Evolutionary conservation across 805 yeast genomes (phyloP).

Genomic region (Wickerhamiella cacticola): DNA sequence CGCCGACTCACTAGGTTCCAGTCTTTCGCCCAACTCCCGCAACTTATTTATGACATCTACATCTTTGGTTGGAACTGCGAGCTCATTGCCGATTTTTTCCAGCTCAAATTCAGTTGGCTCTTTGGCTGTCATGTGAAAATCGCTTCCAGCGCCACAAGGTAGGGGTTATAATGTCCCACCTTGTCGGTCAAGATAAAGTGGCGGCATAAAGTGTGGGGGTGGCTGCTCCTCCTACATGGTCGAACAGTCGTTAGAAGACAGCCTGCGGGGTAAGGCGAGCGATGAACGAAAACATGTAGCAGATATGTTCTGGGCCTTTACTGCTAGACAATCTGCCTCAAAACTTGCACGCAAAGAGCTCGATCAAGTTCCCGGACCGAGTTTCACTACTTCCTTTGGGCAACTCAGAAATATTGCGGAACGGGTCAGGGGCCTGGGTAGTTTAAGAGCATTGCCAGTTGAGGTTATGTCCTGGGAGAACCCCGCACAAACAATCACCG

Average conservation of each 20-base stretch:
- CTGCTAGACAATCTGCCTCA: slow-evolving; percentile 8
- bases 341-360: slow-evolving; percentile 27
- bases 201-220: slow-evolving; percentile 3
- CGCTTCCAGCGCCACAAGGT: background rate
- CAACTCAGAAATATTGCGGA: slow-evolving; percentile 48
- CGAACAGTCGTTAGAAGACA: background rate
- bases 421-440: slow-evolving; percentile 46
- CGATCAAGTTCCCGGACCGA: slow-evolving; percentile 41
- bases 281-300: slow-evolving; percentile 9
- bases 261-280: background rate
- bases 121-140: background rate
- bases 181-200: background rate
- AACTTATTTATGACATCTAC: slow-evolving; percentile 44
- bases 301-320: slow-evolving; percentile 9
- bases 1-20: slow-evolving; percentile 47
- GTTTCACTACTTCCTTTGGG: slow-evolving; percentile 42
- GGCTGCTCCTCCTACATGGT: background rate
- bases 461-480: slow-evolving; percentile 61
- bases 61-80: slow-evolving; percentile 52
- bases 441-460: slow-evolving; percentile 47
- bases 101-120: slow-evolving; percentile 10
- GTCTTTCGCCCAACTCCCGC: slow-evolving; percentile 44
- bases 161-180: background rate
- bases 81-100: slow-evolving; percentile 16
- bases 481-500: slow-evolving; percentile 56